Evolutionary conservation across 1,284 basidiomycete genomes (phyloP), one percentile per base, ranked within the genome.

Genomic region (Malassezia japonica): DNA sequence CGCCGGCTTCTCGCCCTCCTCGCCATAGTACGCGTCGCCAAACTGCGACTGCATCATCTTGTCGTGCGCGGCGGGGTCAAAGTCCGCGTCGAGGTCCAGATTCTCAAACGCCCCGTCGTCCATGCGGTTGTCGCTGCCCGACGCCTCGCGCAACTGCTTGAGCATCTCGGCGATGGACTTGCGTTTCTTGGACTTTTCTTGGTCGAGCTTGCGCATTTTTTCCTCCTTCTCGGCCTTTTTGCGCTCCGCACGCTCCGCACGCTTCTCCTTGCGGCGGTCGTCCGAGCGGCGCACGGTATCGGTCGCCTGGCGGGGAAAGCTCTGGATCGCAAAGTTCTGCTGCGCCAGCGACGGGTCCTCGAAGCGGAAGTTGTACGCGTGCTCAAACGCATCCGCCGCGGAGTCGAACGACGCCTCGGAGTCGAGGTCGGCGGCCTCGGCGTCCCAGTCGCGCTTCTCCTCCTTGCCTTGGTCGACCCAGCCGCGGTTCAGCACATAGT

Each of bases 1-100:
- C 0, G 75, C 75, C 4, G 91, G 90, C 75, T 92, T 91, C 37
- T 43, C 33, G 9, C 39, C 56, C 9, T 60, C 61, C 8, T 62
- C 63, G 21, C 35, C 45, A 42, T 72, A 71, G 47, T 70, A 72
- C 2, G 46, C 46, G 20, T 72, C 67, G 15, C 61, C 60, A 34
- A 72, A 72, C 7, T 59, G 64, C 23, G 35, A 44, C 29, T 59
- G 46, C 70, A 72, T 72, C 34, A 60, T 46, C 25, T 50, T 45
- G 48, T 72, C 70, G 48, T 72, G 70, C 34, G 59, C 60, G 13
- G 61, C 62, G 4, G 70, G 65, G 41, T 72, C 70, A 56, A 71
- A 72, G 46, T 72, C 70, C 0, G 44, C 56, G 12, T 72, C 65
- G 18, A 72, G 48, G 43, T 71, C 65, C 20, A 71, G 25, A 9